A percentile compares a stretch with the other conserved stretches of the same genome.
Evolutionary conservation across 805 yeast genomes (phyloP).

Genomic region (Kregervanrija pseudodelftensis): DNA sequence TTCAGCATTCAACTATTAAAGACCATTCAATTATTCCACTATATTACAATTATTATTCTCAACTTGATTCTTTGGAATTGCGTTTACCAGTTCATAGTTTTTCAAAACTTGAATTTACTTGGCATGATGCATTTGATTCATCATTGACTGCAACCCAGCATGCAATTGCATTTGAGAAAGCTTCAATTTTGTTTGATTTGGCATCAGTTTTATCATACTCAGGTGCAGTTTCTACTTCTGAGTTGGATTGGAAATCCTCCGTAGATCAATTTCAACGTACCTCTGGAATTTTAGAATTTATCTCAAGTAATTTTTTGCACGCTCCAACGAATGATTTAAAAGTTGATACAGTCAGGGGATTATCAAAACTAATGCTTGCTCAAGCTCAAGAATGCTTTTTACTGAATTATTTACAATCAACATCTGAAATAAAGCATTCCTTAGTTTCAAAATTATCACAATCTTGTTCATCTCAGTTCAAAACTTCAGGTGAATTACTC

Average conservation of each 20-base stretch:
- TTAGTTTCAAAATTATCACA: constrained; percentile 71
- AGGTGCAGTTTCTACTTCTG: constrained; percentile 28
- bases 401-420: constrained; percentile 45
- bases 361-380: constrained; percentile 63
- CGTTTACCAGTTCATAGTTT: constrained; percentile 47
- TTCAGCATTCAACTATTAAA: constrained; percentile 45
- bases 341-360: constrained; percentile 59
- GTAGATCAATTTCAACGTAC: constrained; percentile 62
- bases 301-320: constrained; percentile 77
- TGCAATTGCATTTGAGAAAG: constrained; percentile 85
- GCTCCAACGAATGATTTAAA: constrained; percentile 79
- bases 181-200: constrained; percentile 71
- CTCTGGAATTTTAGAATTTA: constrained; percentile 66
- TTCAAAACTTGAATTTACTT: constrained; percentile 49
- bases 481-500: constrained; percentile 40
- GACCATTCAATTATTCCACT: constrained; percentile 27
- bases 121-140: constrained; percentile 68
- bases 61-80: constrained; percentile 70
- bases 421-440: constrained; percentile 46
- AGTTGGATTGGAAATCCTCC: constrained; percentile 47
- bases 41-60: constrained; percentile 68
- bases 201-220: constrained; percentile 54
- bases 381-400: constrained; percentile 87
- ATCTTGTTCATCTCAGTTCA: constrained; percentile 51
- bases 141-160: constrained; percentile 51